Conservation (phyloP, 2,329 filamentous ascomycete species). For the Aureobasidium lini region DNA sequence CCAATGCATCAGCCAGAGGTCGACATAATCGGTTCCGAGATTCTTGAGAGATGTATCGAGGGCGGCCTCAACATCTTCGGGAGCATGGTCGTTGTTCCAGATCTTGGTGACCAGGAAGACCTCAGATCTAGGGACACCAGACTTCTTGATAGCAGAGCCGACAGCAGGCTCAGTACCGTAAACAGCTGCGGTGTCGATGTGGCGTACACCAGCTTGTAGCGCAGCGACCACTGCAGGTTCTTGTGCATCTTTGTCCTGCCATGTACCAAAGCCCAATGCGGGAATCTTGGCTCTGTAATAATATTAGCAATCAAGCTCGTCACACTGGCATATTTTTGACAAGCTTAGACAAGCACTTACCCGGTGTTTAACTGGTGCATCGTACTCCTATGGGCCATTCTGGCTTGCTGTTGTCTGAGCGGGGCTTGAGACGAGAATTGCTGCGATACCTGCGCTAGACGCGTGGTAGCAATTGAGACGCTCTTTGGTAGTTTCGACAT, state of each 20-base stretch:
- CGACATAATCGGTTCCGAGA: slow-evolving; percentile 58
- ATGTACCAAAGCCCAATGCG: slow-evolving; percentile 47
- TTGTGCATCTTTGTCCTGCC: slow-evolving; percentile 45
- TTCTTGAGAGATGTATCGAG: slow-evolving; percentile 51
- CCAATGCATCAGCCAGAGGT: slow-evolving; percentile 65
- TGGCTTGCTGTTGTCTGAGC: slow-evolving; percentile 18
- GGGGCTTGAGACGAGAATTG: slow-evolving; percentile 22
- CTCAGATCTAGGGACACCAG: slow-evolving; percentile 55
- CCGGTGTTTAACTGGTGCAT: slow-evolving; percentile 38
- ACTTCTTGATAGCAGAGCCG: slow-evolving; percentile 56
- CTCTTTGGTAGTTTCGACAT: slow-evolving; percentile 16
- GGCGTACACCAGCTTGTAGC: slow-evolving; percentile 42
- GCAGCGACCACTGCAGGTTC: slow-evolving; percentile 40
- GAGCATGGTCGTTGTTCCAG: slow-evolving; percentile 55
- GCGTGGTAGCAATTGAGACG: slow-evolving; percentile 17
- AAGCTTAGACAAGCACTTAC: slow-evolving; percentile 20
- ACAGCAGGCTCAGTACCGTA: slow-evolving; percentile 57
- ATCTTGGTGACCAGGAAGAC: slow-evolving; percentile 62
- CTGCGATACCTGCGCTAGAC: slow-evolving; percentile 19
- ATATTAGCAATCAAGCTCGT: not conserved
- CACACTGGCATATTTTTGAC: not conserved
- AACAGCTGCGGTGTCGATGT: slow-evolving; percentile 37
- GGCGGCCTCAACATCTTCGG: slow-evolving; percentile 54
- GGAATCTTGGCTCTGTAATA: slow-evolving; percentile 18
- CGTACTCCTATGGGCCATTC: slow-evolving; percentile 16